These are phyloP conservation scores for Thalia dealbata DNA, from an alignment of 176 grass and related monocot genomes.

Conservation along the genomic window DNA sequence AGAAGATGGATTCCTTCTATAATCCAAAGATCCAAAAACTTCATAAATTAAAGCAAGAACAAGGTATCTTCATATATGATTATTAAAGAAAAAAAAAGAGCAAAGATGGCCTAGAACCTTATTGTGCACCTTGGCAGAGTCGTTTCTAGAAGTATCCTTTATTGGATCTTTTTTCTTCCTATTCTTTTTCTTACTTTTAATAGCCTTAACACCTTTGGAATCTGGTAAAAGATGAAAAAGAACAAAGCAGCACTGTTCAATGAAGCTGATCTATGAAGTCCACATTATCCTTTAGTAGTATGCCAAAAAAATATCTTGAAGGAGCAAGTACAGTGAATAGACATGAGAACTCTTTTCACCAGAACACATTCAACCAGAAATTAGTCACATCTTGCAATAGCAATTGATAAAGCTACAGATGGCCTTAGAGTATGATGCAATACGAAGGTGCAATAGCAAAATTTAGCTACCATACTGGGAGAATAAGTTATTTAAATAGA, in stretches of 20 bases:
- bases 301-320: not conserved
- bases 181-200: constrained; percentile 92
- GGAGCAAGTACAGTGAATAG: not conserved
- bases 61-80: not conserved
- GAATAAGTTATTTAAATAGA: not conserved
- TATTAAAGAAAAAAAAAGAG: not conserved
- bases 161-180: constrained; percentile 65
- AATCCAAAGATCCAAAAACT: constrained; percentile 5
- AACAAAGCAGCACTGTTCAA: constrained; percentile 8
- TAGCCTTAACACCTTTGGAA: constrained; percentile 55
- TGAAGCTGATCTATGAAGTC: not conserved
- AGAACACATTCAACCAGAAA: not conserved
- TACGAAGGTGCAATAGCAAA: not conserved
- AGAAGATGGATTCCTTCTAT: constrained; percentile 27
- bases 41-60: not conserved
- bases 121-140: constrained; percentile 35
- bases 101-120: constrained; percentile 35
- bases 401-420: not conserved
- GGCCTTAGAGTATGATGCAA: not conserved
- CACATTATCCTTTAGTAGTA: not conserved
- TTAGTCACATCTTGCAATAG: not conserved
- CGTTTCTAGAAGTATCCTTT: constrained; percentile 45
- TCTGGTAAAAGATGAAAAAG: constrained; percentile 38
- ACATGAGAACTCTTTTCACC: not conserved
- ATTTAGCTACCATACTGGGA: not conserved